These are phyloP conservation scores for Coccomyxa sp. DNA, from an alignment of 139 green algal species.

Conservation along the genomic window DNA sequence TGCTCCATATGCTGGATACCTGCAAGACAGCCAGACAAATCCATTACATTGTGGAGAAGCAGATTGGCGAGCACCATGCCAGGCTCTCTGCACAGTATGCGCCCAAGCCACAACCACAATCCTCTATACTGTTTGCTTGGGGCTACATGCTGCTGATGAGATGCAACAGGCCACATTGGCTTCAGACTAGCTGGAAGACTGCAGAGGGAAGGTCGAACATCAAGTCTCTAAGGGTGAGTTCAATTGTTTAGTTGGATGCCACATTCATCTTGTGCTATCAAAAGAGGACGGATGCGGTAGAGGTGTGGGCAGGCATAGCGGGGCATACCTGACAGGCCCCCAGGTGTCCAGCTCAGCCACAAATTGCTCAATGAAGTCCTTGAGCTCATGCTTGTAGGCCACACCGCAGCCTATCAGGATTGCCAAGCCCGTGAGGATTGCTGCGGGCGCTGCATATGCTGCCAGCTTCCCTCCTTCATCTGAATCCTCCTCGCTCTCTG, in stretches of 20 bases:
- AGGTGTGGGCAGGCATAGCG: too few species aligned
- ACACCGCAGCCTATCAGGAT: slow-evolving; percentile 43
- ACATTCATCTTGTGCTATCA: too few species aligned
- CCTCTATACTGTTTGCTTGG: not conserved
- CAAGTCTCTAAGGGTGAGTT: too few species aligned
- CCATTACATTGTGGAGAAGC: not conserved
- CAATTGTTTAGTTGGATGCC: too few species aligned
- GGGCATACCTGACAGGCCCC: slow-evolving; percentile 51
- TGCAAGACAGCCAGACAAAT: not conserved
- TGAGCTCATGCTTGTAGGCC: slow-evolving; percentile 53
- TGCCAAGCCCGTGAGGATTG: slow-evolving; percentile 34
- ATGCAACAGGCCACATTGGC: too few species aligned
- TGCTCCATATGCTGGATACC: slow-evolving; percentile 15
- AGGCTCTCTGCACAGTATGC: not conserved
- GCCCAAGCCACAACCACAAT: not conserved
- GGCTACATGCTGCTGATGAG: not conserved
- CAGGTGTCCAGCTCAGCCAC: slow-evolving; percentile 55
- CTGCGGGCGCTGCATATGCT: slow-evolving; percentile 23
- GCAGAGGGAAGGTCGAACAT: too few species aligned
- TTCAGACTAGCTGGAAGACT: too few species aligned
- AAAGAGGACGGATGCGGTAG: too few species aligned
- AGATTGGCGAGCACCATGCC: too few species aligned
- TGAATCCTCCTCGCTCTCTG: not conserved
- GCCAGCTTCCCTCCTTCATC: not conserved
- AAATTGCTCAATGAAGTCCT: slow-evolving; percentile 61